Evolutionary conservation across 352 stramenopile genomes (phyloP).

Genomic region (Globisporangium takayamanum): DNA sequence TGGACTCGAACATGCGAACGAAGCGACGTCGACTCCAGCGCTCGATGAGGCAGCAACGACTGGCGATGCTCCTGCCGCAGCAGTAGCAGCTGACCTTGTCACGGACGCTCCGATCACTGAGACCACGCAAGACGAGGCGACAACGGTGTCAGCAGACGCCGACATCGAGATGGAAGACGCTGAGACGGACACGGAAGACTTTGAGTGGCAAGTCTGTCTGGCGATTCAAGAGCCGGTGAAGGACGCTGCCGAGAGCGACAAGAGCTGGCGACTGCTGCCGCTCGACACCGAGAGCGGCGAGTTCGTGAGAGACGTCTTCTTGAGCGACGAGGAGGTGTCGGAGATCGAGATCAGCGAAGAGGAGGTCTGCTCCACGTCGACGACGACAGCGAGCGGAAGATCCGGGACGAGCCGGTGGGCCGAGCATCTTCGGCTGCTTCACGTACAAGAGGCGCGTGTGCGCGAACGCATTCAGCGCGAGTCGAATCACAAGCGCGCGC

Average conservation of each 20-base stretch:
- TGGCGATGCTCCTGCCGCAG: constrained; percentile 3
- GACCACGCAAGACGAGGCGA: background rate
- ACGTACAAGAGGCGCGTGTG: constrained; percentile 46
- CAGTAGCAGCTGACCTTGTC: constrained; percentile 4
- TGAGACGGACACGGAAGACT: constrained; percentile 9
- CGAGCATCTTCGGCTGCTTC: constrained; percentile 41
- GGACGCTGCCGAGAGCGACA: background rate
- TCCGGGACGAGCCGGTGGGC: constrained; percentile 36
- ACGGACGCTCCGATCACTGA: background rate
- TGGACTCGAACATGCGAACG: too few species aligned
- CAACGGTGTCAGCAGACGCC: background rate
- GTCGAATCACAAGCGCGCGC: constrained; percentile 43
- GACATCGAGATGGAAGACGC: constrained; percentile 19
- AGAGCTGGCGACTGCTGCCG: constrained; percentile 52
- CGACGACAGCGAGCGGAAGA: constrained; percentile 5
- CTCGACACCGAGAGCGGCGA: constrained; percentile 40
- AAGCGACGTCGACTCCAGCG: too few species aligned
- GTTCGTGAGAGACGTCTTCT: constrained; percentile 46
- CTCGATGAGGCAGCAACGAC: constrained; percentile 4
- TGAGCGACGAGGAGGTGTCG: constrained; percentile 49
- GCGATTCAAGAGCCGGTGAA: constrained; percentile 21
- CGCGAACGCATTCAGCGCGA: constrained; percentile 47
- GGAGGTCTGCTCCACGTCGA: constrained; percentile 42
- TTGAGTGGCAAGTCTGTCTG: constrained; percentile 47
- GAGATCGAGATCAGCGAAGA: constrained; percentile 62